phyloP scores from a whole-genome alignment of 2,329 filamentous ascomycete genomes.

The Neurospora sp. region DNA sequence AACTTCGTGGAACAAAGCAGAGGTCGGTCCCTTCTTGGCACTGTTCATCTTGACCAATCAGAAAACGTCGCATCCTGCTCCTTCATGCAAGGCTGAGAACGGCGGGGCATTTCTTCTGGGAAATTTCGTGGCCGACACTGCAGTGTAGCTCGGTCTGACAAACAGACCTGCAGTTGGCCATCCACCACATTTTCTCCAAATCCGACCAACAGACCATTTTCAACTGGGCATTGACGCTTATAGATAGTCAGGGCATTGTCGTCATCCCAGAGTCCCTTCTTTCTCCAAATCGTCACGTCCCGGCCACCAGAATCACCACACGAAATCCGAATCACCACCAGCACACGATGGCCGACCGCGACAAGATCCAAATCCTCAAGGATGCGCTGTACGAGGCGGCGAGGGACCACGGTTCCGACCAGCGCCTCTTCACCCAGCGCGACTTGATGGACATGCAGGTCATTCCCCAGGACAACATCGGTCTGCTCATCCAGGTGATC shows the following conservation, averaged over 20 bases:
- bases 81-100: slow-evolving; percentile 13
- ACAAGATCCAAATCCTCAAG: slow-evolving; percentile 43
- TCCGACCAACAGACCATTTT: background rate
- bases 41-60: background rate
- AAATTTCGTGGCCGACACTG: slow-evolving; percentile 9
- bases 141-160: background rate
- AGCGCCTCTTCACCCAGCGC: slow-evolving; percentile 46
- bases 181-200: background rate
- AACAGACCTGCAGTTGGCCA: background rate
- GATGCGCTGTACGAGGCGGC: slow-evolving; percentile 47
- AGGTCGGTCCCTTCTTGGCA: background rate
- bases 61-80: background rate
- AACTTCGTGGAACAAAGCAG: background rate
- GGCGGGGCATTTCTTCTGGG: slow-evolving; percentile 13
- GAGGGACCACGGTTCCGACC: slow-evolving; percentile 36
- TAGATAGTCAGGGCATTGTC: background rate
- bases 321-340: background rate
- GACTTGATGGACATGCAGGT: slow-evolving; percentile 48
- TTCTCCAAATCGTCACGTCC: background rate
- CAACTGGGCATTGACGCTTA: background rate
- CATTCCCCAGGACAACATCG: slow-evolving; percentile 46
- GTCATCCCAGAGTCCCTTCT: background rate
- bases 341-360: slow-evolving; percentile 6
- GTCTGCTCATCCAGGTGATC: slow-evolving; percentile 44
- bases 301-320: background rate